Percentiles rank a stretch among this genome's conserved stretches.
These are phyloP conservation scores for Isabelozyma rhagii DNA, from an alignment of 805 yeast genomes.

Conservation along the genomic window DNA sequence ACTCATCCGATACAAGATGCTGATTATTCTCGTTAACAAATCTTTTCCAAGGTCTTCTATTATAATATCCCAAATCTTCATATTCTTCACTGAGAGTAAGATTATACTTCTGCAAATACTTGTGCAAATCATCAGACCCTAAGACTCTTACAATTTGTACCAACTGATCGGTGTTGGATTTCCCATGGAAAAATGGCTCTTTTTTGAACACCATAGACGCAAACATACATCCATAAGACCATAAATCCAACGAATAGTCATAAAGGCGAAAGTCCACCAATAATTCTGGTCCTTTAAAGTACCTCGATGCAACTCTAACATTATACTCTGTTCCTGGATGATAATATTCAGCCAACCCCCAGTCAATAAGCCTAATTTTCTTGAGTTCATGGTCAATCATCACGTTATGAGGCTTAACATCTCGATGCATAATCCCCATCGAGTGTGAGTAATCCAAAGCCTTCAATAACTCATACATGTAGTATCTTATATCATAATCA, in stretches of 20 bases:
- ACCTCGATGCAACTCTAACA: constrained; percentile 88
- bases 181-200: constrained; percentile 92
- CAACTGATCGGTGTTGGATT: constrained; percentile 86
- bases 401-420: constrained; percentile 90
- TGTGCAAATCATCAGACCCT: constrained; percentile 74
- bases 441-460: constrained; percentile 90
- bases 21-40: constrained; percentile 56
- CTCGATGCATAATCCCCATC: constrained; percentile 93
- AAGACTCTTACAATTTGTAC: constrained; percentile 86
- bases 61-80: constrained; percentile 69
- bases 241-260: constrained; percentile 84
- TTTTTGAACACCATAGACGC: constrained; percentile 85
- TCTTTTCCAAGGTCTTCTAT: constrained; percentile 64
- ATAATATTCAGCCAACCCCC: constrained; percentile 94
- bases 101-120: constrained; percentile 65
- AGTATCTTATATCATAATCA: constrained; percentile 72
- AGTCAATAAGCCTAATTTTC: constrained; percentile 74
- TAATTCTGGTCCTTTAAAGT: constrained; percentile 89
- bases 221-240: constrained; percentile 91
- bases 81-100: constrained; percentile 72
- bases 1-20: constrained; percentile 49
- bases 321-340: constrained; percentile 88
- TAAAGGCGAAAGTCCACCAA: constrained; percentile 78
- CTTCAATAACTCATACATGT: constrained; percentile 75
- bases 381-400: constrained; percentile 78